phyloP scores from a whole-genome alignment of 2,329 filamentous ascomycete genomes.

The Talaromyces islandicus region DNA sequence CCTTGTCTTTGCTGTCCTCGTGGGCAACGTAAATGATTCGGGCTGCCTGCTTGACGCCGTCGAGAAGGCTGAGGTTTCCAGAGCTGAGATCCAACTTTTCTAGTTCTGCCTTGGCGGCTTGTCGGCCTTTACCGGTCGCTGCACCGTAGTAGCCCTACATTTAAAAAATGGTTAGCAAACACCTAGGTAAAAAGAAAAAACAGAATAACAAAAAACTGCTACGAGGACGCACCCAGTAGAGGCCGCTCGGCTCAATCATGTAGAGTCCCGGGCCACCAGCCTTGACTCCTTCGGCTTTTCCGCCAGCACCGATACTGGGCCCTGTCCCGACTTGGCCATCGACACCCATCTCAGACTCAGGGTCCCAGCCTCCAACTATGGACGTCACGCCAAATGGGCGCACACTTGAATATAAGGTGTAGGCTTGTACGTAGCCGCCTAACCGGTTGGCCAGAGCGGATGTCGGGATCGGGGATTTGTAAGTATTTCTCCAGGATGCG shows the following conservation, averaged over 20 bases:
- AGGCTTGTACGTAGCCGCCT: slow-evolving; percentile 93
- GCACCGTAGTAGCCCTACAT: slow-evolving; percentile 86
- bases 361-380: slow-evolving; percentile 90
- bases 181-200: too few relatives aligned
- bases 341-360: slow-evolving; percentile 74
- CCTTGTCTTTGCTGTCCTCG: slow-evolving; percentile 99
- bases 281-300: slow-evolving; percentile 68
- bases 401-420: slow-evolving; percentile 95
- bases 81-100: slow-evolving; percentile 90
- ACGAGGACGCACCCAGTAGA: slow-evolving; percentile 68
- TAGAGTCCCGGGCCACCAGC: slow-evolving; percentile 90
- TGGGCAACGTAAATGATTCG: slow-evolving; percentile 96
- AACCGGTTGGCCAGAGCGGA: slow-evolving; percentile 85
- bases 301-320: slow-evolving; percentile 72
- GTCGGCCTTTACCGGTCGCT: slow-evolving; percentile 91
- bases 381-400: slow-evolving; percentile 94
- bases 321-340: slow-evolving; percentile 86
- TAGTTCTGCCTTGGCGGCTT: slow-evolving; percentile 94
- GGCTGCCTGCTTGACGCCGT: slow-evolving; percentile 93
- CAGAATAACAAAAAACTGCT: too few relatives aligned
- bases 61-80: slow-evolving; percentile 68
- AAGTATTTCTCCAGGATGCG: slow-evolving; percentile 80
- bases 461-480: slow-evolving; percentile 90
- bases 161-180: slow-evolving; percentile 17
- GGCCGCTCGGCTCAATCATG: slow-evolving; percentile 97